Evolutionary conservation across 176 grass and related monocot genomes (phyloP).

Genomic region (Microstegium vimineum): DNA sequence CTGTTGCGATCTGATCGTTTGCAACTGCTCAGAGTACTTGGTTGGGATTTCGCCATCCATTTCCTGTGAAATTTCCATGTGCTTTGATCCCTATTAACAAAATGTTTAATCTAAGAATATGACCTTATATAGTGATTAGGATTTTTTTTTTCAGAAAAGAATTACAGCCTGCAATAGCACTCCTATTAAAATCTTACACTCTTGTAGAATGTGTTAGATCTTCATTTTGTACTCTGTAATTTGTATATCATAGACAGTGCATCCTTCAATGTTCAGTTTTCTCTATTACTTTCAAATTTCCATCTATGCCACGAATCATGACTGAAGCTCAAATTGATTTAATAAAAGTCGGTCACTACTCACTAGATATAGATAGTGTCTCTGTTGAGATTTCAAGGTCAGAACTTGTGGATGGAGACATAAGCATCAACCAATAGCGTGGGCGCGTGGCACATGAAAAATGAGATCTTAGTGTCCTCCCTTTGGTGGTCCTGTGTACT

Average conservation of each 20-base stretch:
- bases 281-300: neutral
- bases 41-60: neutral
- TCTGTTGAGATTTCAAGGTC: neutral
- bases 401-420: neutral
- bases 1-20: constrained; percentile 1
- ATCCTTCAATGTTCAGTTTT: neutral
- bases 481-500: neutral
- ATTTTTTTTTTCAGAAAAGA: neutral
- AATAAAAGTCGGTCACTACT: neutral
- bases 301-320: neutral
- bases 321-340: neutral
- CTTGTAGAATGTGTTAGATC: neutral
- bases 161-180: neutral
- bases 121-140: neutral
- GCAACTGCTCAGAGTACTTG: neutral
- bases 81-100: neutral
- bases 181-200: neutral
- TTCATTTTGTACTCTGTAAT: neutral
- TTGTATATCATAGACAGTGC: neutral
- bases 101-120: neutral
- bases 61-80: neutral
- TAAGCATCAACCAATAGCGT: neutral
- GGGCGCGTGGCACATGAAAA: neutral
- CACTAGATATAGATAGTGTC: neutral
- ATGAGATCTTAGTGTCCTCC: neutral